Evolutionary conservation across 768 basidiomycete genomes (phyloP), one percentile per base, ranked within the genome.

Genomic region (Hydnum rufescens): DNA sequence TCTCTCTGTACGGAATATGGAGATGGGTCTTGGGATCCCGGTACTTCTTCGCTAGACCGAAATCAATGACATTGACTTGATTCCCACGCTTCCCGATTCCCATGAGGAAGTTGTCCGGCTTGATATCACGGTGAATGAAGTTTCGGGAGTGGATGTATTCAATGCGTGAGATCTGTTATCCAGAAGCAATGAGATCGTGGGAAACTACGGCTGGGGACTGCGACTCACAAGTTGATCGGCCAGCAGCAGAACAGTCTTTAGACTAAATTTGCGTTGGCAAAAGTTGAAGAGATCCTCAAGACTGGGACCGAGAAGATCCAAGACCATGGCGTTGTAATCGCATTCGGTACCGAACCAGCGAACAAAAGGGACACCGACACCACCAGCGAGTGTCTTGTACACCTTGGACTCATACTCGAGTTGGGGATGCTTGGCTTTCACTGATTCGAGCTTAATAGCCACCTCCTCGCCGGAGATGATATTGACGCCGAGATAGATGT

Each of bases 341-440:
- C 95, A 99, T 67, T 99, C 71, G 42, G 70, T 70, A 49, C 71
- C 71, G 63, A 66, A 71, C 70, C 71, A 99, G 61, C 95, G 71
- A 53, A 99, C 95, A 59, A 99, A 99, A 4, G 95, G 95, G 6
- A 99, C 90, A 51, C 95, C 95, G 53, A 99, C 95, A 58, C 95
- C 95, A 53, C 95, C 95, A 19, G 95, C 93, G 49, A 99, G 78
- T n/a, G 88, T 89, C 78, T 96, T 97, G 69, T 73, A 72, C 8
- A 72, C 71, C 64, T 72, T 72, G 47, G 68, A 66, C 69, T 99
- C 93, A 64, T 99, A 99, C 67, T 99, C 95, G 62, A 99, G 82
- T 69, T 99, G 95, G n/a, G 95, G 95, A 60, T 99, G 95, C 68
- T 99, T 99, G 59, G 95, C 95, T 68, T 99, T 99, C 67, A 97